These are phyloP conservation scores for Thelonectria blattea DNA, from an alignment of 2,329 filamentous ascomycete species.

Conservation along the genomic window DNA sequence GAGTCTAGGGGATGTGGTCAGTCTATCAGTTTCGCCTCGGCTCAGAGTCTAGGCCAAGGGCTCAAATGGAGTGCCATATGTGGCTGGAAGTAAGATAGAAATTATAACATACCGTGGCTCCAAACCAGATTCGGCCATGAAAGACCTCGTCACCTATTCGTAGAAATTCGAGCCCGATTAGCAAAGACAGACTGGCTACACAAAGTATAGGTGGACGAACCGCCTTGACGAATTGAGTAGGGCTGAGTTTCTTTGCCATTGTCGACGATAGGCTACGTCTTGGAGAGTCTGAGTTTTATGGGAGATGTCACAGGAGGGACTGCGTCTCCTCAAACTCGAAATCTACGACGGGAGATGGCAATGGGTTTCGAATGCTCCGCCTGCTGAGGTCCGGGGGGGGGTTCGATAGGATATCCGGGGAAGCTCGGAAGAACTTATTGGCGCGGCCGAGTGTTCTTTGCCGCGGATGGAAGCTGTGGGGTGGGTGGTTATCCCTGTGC, in stretches of 20 bases:
- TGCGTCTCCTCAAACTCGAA: background rate
- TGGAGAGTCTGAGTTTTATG: background rate
- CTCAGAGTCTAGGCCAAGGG: too few species aligned
- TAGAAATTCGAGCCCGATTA: background rate
- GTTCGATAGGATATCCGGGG: conserved; percentile 11
- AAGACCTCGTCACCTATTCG: conserved; percentile 90
- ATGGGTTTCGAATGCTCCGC: background rate
- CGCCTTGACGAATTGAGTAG: conserved; percentile 44
- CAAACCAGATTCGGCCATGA: conserved; percentile 82
- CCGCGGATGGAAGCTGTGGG: too few species aligned
- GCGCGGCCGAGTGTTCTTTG: conserved; percentile 5
- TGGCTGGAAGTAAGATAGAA: background rate
- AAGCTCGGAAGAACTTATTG: conserved; percentile 16
- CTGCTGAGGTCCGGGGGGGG: background rate
- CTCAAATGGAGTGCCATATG: background rate
- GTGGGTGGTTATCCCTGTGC: too few species aligned
- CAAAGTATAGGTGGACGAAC: conserved; percentile 31
- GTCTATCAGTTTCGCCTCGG: background rate
- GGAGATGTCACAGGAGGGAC: background rate
- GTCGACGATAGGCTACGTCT: background rate
- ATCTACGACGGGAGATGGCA: background rate
- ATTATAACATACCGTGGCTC: conserved; percentile 75
- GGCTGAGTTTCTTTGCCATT: conserved; percentile 45
- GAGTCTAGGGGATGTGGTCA: conserved; percentile 31
- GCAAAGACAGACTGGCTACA: background rate